Evolutionary conservation across 1,284 basidiomycete species (phyloP).

Genomic region (Paramarasmius palmivorus): DNA sequence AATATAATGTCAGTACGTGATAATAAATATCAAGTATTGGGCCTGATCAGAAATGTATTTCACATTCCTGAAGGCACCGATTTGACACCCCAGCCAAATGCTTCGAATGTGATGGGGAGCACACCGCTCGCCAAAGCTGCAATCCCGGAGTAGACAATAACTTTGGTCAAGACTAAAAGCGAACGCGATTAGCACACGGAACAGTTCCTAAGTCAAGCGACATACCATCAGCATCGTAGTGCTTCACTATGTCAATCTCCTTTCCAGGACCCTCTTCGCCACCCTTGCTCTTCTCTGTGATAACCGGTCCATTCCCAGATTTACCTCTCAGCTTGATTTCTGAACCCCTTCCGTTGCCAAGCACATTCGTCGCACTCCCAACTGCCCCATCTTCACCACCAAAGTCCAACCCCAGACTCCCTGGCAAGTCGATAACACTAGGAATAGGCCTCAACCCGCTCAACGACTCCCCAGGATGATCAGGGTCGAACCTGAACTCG

Average conservation of each 20-base stretch:
- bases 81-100: slow-evolving; percentile 65
- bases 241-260: slow-evolving; percentile 44
- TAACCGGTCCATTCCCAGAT: slow-evolving; percentile 2
- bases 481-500: slow-evolving; percentile 39
- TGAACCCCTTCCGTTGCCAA: slow-evolving; percentile 16
- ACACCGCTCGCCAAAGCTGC: slow-evolving; percentile 64
- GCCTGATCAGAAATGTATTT: too few relatives aligned
- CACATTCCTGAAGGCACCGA: slow-evolving; percentile 5
- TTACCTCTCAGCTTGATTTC: slow-evolving; percentile 16
- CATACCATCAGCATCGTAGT: slow-evolving; percentile 85
- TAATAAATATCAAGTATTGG: too few relatives aligned
- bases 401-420: slow-evolving; percentile 33
- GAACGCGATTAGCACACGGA: slow-evolving; percentile 6
- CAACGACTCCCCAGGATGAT: slow-evolving; percentile 26
- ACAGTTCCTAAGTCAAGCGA: slow-evolving; percentile 8
- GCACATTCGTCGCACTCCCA: slow-evolving; percentile 33
- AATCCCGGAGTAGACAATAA: slow-evolving; percentile 89
- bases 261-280: slow-evolving; percentile 28
- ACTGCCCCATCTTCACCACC: slow-evolving; percentile 42
- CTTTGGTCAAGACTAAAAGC: slow-evolving; percentile 88
- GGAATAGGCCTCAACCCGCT: slow-evolving; percentile 71
- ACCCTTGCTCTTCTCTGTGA: slow-evolving; percentile 8
- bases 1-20: too few relatives aligned
- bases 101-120: slow-evolving; percentile 69
- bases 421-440: slow-evolving; percentile 80